Evolutionary conservation across 805 yeast species (phyloP), one percentile per base, ranked within the genome.

Genomic region (Candida nanaspora): DNA sequence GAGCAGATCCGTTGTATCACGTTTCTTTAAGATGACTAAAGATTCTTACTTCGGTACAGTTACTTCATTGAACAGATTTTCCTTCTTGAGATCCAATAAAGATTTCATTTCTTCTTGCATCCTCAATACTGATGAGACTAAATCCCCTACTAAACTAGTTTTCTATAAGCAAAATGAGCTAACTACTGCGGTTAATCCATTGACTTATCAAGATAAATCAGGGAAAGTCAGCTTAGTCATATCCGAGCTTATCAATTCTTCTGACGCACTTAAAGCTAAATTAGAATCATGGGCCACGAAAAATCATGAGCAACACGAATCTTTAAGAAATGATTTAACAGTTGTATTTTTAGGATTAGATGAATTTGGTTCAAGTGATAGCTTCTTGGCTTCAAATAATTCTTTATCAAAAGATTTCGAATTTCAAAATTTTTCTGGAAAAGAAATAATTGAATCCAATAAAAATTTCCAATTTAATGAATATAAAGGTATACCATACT

Each of bases 401-500:
- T 48, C 53, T 2, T 29, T 51, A 11, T 28, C 50, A 4, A 41
- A 43, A 15, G 41, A 37, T 13, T 50, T 50, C 14, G 6, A 31
- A 31, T 19, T 18, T 4, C 13, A 18, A 4, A 11, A 31, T 9
- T 7, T 31, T 6, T 8, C 11, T 4, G 11, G 11, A 3, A 11
- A 19, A 3, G 6, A 16, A 7, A 19, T 10, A 18, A 16, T 15
- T 29, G 19, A 31, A 18, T 6, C 16, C 5, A 7, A 16, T 7
- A n/a, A 18, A 15, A 11, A 16, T 3, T 45, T 51, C 31, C 22
- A 41, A 21, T 45, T 45, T 19, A 66, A 61, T 37, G 69, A 71
- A 19, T 76, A 78, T 54, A 63, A 66, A 27, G 89, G 89, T 3
- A 65, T 70, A 5, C 87, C 91, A 3, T 72, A 70, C 49, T 81